These are phyloP conservation scores for Globisporangium solare DNA, from an alignment of 352 stramenopile genomes.

Conservation along the genomic window DNA sequence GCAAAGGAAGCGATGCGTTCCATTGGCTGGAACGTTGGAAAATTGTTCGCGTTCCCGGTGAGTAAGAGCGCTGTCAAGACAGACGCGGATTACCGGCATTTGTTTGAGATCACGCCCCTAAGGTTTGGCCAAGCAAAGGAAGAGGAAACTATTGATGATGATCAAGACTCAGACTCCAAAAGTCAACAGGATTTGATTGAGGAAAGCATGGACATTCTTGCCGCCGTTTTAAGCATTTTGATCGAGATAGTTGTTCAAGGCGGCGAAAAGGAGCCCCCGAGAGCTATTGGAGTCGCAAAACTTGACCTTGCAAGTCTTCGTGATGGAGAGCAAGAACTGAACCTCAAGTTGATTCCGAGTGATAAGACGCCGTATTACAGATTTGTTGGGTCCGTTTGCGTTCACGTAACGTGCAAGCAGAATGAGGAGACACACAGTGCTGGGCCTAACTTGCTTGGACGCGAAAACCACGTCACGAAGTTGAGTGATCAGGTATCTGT, in stretches of 20 bases:
- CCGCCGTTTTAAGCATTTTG: slow-evolving; percentile 36
- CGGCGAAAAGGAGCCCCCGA: neutral
- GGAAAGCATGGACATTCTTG: slow-evolving; percentile 23
- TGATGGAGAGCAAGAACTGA: slow-evolving; percentile 32
- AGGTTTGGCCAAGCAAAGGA: slow-evolving; percentile 21
- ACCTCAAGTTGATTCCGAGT: slow-evolving; percentile 35
- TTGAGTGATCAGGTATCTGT: neutral
- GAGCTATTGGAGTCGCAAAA: slow-evolving; percentile 35
- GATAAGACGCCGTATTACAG: slow-evolving; percentile 45
- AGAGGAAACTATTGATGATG: neutral
- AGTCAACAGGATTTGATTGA: slow-evolving; percentile 13
- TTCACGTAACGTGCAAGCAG: slow-evolving; percentile 26
- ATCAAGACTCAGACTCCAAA: neutral
- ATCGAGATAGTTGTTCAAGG: slow-evolving; percentile 42
- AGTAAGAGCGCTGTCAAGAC: slow-evolving; percentile 8
- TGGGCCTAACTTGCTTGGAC: neutral
- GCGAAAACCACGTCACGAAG: neutral
- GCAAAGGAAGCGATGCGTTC: slow-evolving; percentile 10
- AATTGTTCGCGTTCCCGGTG: slow-evolving; percentile 16
- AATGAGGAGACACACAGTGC: slow-evolving; percentile 5
- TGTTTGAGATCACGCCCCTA: slow-evolving; percentile 24
- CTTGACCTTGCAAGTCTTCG: slow-evolving; percentile 41
- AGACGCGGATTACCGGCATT: slow-evolving; percentile 16
- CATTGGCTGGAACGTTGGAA: slow-evolving; percentile 14
- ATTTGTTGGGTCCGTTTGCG: slow-evolving; percentile 37